phyloP scores from a whole-genome alignment of 2,329 filamentous ascomycete species.

The Phialophora verrucosa region DNA sequence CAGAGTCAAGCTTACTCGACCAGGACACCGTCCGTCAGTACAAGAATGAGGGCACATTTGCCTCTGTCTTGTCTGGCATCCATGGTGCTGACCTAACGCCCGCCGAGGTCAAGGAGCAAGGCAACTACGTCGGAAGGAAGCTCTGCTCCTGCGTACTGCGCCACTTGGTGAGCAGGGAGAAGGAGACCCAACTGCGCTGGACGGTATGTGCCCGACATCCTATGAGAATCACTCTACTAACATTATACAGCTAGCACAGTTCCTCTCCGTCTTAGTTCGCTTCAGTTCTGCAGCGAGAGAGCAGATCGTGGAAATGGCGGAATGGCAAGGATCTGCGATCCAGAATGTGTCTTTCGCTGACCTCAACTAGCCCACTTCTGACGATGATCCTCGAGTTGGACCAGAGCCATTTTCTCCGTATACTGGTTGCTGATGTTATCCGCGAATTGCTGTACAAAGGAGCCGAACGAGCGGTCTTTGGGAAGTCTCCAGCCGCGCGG shows the following conservation, averaged over 20 bases:
- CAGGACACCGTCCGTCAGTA: constrained; percentile 26
- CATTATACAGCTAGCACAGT: constrained; percentile 18
- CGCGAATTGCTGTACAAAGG: constrained; percentile 27
- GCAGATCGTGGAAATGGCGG: constrained; percentile 1
- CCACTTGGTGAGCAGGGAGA: constrained; percentile 21
- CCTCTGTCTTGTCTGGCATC: constrained; percentile 11
- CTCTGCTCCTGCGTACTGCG: constrained; percentile 19
- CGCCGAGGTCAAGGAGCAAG: constrained; percentile 8
- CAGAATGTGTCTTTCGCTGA: constrained; percentile 10
- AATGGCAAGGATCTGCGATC: constrained; percentile 12
- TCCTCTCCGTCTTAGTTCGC: constrained; percentile 24
- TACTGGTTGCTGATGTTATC: constrained; percentile 35
- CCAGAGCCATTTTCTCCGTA: constrained; percentile 25
- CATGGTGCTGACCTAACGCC: constrained; percentile 9
- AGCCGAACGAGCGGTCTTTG: constrained; percentile 14
- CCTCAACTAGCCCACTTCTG: constrained; percentile 15
- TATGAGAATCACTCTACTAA: constrained; percentile 2
- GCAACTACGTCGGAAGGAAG: constrained; percentile 21
- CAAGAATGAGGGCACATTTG: constrained; percentile 14
- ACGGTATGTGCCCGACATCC: constrained; percentile 10
- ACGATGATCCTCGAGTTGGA: constrained; percentile 16
- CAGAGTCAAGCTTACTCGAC: constrained; percentile 2
- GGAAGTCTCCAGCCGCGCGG: background rate
- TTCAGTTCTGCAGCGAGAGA: constrained; percentile 5
- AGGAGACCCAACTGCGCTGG: constrained; percentile 19